Conservation (phyloP, 139 green algal species). For the Desmodesmus armatus region DNA sequence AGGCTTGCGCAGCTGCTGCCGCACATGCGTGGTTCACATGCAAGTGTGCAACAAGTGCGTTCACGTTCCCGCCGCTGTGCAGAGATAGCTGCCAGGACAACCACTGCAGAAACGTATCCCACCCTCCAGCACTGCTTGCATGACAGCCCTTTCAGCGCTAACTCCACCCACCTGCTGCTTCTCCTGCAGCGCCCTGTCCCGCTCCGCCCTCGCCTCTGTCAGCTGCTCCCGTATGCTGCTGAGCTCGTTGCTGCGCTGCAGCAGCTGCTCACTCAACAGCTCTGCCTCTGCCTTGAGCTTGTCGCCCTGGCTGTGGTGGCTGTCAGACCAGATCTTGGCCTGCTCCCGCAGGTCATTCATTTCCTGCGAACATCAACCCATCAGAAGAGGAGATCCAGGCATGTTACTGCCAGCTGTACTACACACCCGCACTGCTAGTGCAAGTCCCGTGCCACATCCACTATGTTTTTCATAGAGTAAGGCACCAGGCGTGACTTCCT, state of each 20-base stretch:
- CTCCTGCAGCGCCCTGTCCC: conserved; percentile 45
- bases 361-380: conserved; percentile 31
- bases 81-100: background rate
- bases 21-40: too few relatives aligned
- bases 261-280: conserved; percentile 55
- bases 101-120: background rate
- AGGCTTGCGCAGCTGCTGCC: too few relatives aligned
- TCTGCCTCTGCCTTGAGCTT: conserved; percentile 59
- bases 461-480: too few relatives aligned
- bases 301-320: conserved; percentile 46
- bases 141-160: too few relatives aligned
- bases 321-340: conserved; percentile 57
- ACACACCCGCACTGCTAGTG: background rate
- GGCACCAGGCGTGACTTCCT: too few relatives aligned
- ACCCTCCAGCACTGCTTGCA: background rate
- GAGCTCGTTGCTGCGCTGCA: conserved; percentile 50
- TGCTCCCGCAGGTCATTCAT: conserved; percentile 51
- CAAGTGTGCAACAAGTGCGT: too few relatives aligned
- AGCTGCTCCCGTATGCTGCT: conserved; percentile 33
- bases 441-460: too few relatives aligned
- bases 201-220: conserved; percentile 49
- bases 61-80: too few relatives aligned
- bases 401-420: background rate
- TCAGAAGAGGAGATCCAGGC: too few relatives aligned
- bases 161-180: conserved; percentile 50